A percentile compares a stretch with the other conserved stretches of the same genome.
Conservation (phyloP, 2,329 filamentous ascomycete genomes). For the Cercospora canescens region DNA sequence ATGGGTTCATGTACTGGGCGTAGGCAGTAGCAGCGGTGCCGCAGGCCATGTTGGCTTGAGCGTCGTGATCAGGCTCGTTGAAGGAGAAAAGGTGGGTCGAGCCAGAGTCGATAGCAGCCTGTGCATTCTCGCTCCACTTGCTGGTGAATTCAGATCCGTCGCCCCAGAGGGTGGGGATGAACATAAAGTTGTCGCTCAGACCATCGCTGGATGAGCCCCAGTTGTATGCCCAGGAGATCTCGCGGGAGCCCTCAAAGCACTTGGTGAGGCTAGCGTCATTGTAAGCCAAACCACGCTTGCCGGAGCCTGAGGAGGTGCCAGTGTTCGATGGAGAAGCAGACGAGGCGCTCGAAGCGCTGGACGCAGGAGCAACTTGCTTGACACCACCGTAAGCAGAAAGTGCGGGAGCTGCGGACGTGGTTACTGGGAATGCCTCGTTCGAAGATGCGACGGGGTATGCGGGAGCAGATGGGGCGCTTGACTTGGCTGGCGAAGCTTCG, state of each 20-base stretch:
- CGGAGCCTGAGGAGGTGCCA: slow-evolving; percentile 30
- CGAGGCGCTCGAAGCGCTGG: slow-evolving; percentile 13
- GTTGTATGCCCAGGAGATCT: slow-evolving; percentile 67
- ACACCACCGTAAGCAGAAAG: slow-evolving; percentile 1
- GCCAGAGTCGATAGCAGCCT: slow-evolving; percentile 55
- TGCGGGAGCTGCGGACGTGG: slow-evolving; percentile 8
- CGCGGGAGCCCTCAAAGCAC: slow-evolving; percentile 48
- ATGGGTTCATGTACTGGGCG: slow-evolving; percentile 57
- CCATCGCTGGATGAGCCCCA: slow-evolving; percentile 58
- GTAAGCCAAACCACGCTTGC: slow-evolving; percentile 70
- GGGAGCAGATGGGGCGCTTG: slow-evolving; percentile 9
- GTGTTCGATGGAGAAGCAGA: slow-evolving; percentile 23
- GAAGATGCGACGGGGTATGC: neutral
- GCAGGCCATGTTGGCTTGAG: slow-evolving; percentile 62
- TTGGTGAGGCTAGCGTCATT: slow-evolving; percentile 58
- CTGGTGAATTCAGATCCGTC: slow-evolving; percentile 44
- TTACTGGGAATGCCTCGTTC: slow-evolving; percentile 4
- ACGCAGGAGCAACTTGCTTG: slow-evolving; percentile 1
- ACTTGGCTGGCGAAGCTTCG: neutral
- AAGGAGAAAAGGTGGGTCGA: slow-evolving; percentile 62
- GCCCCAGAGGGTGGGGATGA: slow-evolving; percentile 64
- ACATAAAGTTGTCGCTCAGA: slow-evolving; percentile 51
- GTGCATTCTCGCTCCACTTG: slow-evolving; percentile 54
- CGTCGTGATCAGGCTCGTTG: slow-evolving; percentile 68
- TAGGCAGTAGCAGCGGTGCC: slow-evolving; percentile 54